These are phyloP conservation scores for Chaetomium globosum DNA, from an alignment of 2,329 filamentous ascomycete species.

Conservation along the genomic window DNA sequence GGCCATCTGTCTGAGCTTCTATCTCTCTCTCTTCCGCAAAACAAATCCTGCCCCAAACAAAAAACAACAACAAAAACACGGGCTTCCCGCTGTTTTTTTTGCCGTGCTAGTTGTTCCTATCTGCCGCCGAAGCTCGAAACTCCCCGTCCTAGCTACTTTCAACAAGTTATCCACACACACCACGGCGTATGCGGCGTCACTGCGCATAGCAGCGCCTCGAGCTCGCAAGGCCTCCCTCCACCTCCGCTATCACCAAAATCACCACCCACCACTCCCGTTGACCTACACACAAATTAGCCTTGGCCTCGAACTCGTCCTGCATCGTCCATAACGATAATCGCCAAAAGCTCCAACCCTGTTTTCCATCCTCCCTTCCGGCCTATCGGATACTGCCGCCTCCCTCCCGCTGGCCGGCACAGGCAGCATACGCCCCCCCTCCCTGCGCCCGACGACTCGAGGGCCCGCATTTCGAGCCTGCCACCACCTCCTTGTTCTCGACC, in stretches of 20 bases:
- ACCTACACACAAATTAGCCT: constrained; percentile 4
- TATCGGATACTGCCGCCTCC: constrained; percentile 36
- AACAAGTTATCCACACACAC: constrained; percentile 25
- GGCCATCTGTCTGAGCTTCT: constrained; percentile 31
- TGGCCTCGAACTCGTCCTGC: constrained; percentile 12
- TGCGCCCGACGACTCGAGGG: constrained; percentile 17
- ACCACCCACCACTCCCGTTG: too few relatives aligned
- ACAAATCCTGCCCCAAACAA: constrained; percentile 12
- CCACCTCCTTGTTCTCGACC: constrained; percentile 23
- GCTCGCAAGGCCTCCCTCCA: background rate
- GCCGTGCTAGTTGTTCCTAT: constrained; percentile 12
- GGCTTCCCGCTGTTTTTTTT: constrained; percentile 1
- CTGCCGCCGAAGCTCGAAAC: background rate
- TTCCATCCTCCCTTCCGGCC: constrained; percentile 20
- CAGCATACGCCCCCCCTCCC: constrained; percentile 24
- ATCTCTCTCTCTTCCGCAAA: background rate
- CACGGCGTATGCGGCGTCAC: constrained; percentile 1
- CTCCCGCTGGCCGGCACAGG: constrained; percentile 34
- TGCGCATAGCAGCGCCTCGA: background rate
- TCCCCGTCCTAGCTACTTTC: constrained; percentile 19
- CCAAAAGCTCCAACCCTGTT: constrained; percentile 18
- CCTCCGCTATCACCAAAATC: background rate
- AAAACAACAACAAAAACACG: constrained; percentile 2
- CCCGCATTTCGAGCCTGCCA: constrained; percentile 14
- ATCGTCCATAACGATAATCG: constrained; percentile 1